Percentiles rank a stretch among this genome's conserved stretches.
Evolutionary conservation across 495 filamentous ascomycete species (phyloP).

Genomic region (Penicillium silybi): DNA sequence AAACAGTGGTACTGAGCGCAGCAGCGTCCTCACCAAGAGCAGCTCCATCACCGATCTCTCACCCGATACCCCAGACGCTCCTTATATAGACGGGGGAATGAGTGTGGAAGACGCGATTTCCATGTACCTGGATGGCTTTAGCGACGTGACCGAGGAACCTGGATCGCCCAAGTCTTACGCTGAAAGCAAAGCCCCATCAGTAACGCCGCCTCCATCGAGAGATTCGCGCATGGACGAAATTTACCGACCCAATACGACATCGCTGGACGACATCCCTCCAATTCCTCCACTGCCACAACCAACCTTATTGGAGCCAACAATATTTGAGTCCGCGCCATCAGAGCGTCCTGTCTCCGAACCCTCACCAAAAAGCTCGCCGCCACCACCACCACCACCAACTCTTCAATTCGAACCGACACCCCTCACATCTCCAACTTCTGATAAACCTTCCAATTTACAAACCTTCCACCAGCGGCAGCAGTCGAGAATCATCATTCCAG

Average conservation of each 20-base stretch:
- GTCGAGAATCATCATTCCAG: slow-evolving; percentile 41
- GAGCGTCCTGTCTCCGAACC: slow-evolving; percentile 8
- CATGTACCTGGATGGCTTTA: slow-evolving; percentile 86
- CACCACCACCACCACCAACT: slow-evolving; percentile 1
- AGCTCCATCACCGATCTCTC: slow-evolving; percentile 68
- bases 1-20: slow-evolving; percentile 68
- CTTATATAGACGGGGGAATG: slow-evolving; percentile 65
- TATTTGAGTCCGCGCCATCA: not conserved
- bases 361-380: slow-evolving; percentile 3
- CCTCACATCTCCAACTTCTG: not conserved
- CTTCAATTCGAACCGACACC: slow-evolving; percentile 1
- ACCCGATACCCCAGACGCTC: slow-evolving; percentile 52
- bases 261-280: slow-evolving; percentile 21
- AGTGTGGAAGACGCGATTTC: slow-evolving; percentile 90
- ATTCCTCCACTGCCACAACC: slow-evolving; percentile 24
- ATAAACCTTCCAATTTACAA: slow-evolving; percentile 2
- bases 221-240: slow-evolving; percentile 26
- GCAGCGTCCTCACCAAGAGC: slow-evolving; percentile 74
- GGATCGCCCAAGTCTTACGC: slow-evolving; percentile 28
- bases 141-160: slow-evolving; percentile 50
- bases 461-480: slow-evolving; percentile 26
- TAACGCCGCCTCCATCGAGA: slow-evolving; percentile 28
- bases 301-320: not conserved
- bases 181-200: slow-evolving; percentile 31
- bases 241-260: slow-evolving; percentile 16